phyloP scores from a whole-genome alignment of 2,329 filamentous ascomycete species.

The Sphaerulina populicola region DNA sequence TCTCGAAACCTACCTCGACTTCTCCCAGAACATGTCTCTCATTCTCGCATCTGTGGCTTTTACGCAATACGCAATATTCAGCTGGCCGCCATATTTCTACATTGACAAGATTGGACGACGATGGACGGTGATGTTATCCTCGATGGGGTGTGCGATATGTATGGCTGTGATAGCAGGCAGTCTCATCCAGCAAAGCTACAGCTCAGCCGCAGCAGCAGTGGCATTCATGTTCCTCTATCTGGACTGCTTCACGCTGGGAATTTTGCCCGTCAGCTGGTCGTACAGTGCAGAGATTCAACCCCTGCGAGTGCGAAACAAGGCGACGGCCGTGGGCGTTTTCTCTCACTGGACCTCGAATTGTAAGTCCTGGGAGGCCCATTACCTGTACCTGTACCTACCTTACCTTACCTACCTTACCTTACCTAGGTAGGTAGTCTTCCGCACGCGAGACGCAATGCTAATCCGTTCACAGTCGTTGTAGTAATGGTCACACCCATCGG shows the following conservation, averaged over 20 bases:
- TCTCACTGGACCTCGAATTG: slow-evolving; percentile 46
- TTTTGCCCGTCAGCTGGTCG: slow-evolving; percentile 35
- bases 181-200: slow-evolving; percentile 23
- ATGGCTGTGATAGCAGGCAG: slow-evolving; percentile 33
- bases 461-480: not conserved
- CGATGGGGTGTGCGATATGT: slow-evolving; percentile 30
- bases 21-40: slow-evolving; percentile 25
- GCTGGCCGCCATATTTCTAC: slow-evolving; percentile 30
- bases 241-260: slow-evolving; percentile 48
- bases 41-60: slow-evolving; percentile 30
- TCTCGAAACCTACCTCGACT: slow-evolving; percentile 26
- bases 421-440: too few relatives aligned
- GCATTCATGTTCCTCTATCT: slow-evolving; percentile 44
- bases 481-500: slow-evolving; percentile 20
- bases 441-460: not conserved
- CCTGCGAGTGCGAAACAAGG: slow-evolving; percentile 42
- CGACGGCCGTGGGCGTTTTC: slow-evolving; percentile 42
- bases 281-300: slow-evolving; percentile 46
- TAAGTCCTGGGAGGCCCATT: slow-evolving; percentile 6
- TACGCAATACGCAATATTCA: slow-evolving; percentile 30
- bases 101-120: slow-evolving; percentile 29
- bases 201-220: slow-evolving; percentile 29
- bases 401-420: too few relatives aligned
- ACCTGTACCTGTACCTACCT: too few relatives aligned
- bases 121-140: slow-evolving; percentile 28